Evolutionary conservation across 805 yeast genomes (phyloP), one percentile per base, ranked within the genome.

Genomic region (Cyberlindnera mrakii): DNA sequence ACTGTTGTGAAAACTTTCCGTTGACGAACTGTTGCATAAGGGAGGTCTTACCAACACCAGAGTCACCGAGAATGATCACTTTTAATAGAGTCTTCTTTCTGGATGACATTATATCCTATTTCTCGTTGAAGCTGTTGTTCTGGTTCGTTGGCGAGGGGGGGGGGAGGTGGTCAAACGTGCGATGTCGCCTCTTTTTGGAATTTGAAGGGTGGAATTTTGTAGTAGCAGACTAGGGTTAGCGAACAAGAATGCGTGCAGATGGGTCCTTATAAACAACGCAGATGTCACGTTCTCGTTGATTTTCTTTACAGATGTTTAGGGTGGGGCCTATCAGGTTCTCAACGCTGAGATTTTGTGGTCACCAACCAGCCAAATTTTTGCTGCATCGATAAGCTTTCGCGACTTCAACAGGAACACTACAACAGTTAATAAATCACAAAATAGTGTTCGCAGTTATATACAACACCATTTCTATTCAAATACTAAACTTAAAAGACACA

Each of bases 261-360:
- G 88, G 96, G 83, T 96, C 85, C 96, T 89, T 88, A 77, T 89
- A 96, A 85, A 96, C 88, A 80, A 88, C 96, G 69, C 89, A 90
- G 77, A 90, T 81, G 84, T 96, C 88, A 78, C 27, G 27, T 23
- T 23, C 11, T 23, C 9, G 27, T 23, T 23, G 10, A 11, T 5
- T 23, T 11, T 23, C 27, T 23, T 23, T 10, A 23, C 27, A 23
- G 27, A 23, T 5, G 11, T 23, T 8, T 23, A 23, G 3, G 27
- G 27, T 23, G 9, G 27, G 9, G 27, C 9, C 11, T 74, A 74
- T 80, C 83, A 58, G 85, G 66, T 87, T 66, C 44, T 78, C 95
- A 63, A 88, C 96, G 27, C 27, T 23, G 27, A 23, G 27, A 23
- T 23, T 23, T 23, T 23, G 27, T 23, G 27, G 27, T 23, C 27